A percentile compares a stretch with the other conserved stretches of the same genome.
Conservation (phyloP, 805 yeast species). For the Candida parachauliodes region DNA sequence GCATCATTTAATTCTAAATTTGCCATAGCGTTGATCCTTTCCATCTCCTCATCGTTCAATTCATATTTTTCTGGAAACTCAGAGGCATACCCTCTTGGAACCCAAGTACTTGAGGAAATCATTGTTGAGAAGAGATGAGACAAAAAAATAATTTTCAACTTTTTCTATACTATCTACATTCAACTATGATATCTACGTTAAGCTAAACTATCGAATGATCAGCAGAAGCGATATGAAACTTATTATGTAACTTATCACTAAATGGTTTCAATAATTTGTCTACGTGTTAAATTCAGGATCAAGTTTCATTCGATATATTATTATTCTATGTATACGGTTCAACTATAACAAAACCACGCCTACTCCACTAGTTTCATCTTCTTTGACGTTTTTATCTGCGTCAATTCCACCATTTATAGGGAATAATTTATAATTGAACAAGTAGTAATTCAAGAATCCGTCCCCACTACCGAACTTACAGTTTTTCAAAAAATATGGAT, state of each 20-base stretch:
- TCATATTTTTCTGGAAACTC: slow-evolving; percentile 90
- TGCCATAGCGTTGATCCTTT: slow-evolving; percentile 81
- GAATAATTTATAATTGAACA: slow-evolving; percentile 84
- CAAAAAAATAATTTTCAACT: slow-evolving; percentile 6
- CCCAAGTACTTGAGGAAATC: slow-evolving; percentile 95
- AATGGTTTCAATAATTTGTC: too few relatives aligned
- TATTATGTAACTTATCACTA: too few relatives aligned
- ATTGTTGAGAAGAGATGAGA: slow-evolving; percentile 33
- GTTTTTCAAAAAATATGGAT: slow-evolving; percentile 74
- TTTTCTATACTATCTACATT: too few relatives aligned
- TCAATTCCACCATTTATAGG: slow-evolving; percentile 81
- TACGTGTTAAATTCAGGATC: too few relatives aligned
- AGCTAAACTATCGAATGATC: neutral
- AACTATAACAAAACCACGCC: slow-evolving; percentile 80
- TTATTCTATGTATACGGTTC: too few relatives aligned
- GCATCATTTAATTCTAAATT: slow-evolving; percentile 78
- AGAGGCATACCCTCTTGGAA: slow-evolving; percentile 91
- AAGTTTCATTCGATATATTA: too few relatives aligned
- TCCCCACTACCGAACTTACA: slow-evolving; percentile 92
- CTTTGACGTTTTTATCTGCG: slow-evolving; percentile 48
- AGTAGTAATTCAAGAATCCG: slow-evolving; percentile 84
- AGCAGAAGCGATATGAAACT: neutral
- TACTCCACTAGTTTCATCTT: slow-evolving; percentile 66
- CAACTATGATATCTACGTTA: neutral
- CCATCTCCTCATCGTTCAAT: slow-evolving; percentile 88